Percentiles rank a stretch among this genome's conserved stretches.
Conservation (phyloP, 1,284 basidiomycete genomes). For the Fomitopsis schrenkii region DNA sequence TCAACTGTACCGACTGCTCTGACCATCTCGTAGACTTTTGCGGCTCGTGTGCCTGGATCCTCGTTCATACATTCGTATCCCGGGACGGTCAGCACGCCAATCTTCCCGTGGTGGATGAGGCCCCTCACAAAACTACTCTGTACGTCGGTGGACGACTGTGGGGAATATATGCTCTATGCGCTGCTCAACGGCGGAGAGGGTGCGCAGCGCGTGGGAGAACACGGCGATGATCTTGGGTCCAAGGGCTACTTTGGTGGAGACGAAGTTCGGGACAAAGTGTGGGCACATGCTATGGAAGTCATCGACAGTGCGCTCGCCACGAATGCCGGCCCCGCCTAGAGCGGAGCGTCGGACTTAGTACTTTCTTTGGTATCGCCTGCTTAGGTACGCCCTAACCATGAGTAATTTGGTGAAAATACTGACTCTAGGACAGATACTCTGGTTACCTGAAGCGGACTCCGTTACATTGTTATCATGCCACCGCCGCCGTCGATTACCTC, state of each 20-base stretch:
- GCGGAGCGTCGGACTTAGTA: no score
- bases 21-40: slow-evolving; percentile 18
- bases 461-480: no score
- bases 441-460: no score
- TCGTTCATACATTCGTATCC: slow-evolving; percentile 31
- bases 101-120: slow-evolving; percentile 11
- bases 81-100: slow-evolving; percentile 28
- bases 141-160: slow-evolving; percentile 31
- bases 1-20: not conserved
- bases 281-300: slow-evolving; percentile 42
- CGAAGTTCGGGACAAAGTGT: slow-evolving; percentile 35
- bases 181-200: slow-evolving; percentile 29
- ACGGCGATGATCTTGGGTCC: slow-evolving; percentile 37
- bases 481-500: no score
- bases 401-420: no score
- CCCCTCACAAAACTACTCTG: slow-evolving; percentile 28
- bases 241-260: slow-evolving; percentile 34
- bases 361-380: no score
- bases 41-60: slow-evolving; percentile 27
- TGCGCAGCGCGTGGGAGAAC: slow-evolving; percentile 29
- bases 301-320: slow-evolving; percentile 8
- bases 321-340: no score
- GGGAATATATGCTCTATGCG: slow-evolving; percentile 39
- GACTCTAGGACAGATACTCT: no score
- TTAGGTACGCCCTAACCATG: no score